Evolutionary conservation across 495 filamentous ascomycete species (phyloP).

Genomic region (Penicillium maclennaniae): DNA sequence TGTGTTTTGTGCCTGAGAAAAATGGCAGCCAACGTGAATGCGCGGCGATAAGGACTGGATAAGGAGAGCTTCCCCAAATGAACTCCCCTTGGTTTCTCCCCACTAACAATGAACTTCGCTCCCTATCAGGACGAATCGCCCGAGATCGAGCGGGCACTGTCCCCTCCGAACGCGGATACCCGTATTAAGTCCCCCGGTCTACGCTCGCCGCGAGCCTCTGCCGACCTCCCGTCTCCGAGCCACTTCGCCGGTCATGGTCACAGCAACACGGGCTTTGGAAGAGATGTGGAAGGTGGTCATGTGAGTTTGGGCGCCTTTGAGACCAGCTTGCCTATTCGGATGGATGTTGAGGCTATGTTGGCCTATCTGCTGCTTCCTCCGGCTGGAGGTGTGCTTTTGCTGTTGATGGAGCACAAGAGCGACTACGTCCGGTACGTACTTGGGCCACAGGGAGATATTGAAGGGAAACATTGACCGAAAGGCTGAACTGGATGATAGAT

Average conservation of each 20-base stretch:
- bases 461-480: not conserved
- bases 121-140: slow-evolving; percentile 90
- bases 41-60: slow-evolving; percentile 7
- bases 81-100: slow-evolving; percentile 1
- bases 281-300: slow-evolving; percentile 49
- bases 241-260: slow-evolving; percentile 35
- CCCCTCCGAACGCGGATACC: slow-evolving; percentile 52
- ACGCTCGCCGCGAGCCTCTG: slow-evolving; percentile 37
- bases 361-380: slow-evolving; percentile 87
- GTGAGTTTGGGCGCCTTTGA: slow-evolving; percentile 74
- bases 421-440: slow-evolving; percentile 84
- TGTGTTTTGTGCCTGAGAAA: slow-evolving; percentile 19
- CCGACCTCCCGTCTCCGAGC: slow-evolving; percentile 40
- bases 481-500: slow-evolving; percentile 48
- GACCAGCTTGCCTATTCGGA: slow-evolving; percentile 71
- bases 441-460: not conserved
- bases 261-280: slow-evolving; percentile 33
- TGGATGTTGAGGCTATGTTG: slow-evolving; percentile 86
- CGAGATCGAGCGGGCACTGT: slow-evolving; percentile 69
- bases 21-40: slow-evolving; percentile 8
- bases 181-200: slow-evolving; percentile 48
- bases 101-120: slow-evolving; percentile 75
- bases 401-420: slow-evolving; percentile 88
- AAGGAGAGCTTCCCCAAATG: slow-evolving; percentile 7
- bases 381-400: slow-evolving; percentile 75